Evolutionary conservation across 2,329 filamentous ascomycete genomes (phyloP).

Genomic region (Furcasterigmium furcatum): DNA sequence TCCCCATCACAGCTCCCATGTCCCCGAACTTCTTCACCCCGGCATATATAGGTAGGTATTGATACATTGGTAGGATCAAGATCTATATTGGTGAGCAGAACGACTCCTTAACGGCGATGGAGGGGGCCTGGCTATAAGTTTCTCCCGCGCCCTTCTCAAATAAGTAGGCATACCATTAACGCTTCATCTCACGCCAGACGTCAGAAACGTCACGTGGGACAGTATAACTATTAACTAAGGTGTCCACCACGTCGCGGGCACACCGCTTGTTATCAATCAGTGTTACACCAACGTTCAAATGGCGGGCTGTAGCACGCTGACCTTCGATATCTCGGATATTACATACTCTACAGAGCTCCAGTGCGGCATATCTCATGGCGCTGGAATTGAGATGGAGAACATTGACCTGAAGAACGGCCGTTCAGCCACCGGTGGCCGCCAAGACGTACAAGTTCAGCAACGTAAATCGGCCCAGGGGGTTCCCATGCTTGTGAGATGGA

Average conservation of each 20-base stretch:
- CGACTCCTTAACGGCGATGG: neutral
- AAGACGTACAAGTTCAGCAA: constrained; percentile 5
- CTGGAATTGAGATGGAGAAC: neutral
- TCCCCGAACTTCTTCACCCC: too few relatives aligned
- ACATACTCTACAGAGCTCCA: constrained; percentile 1
- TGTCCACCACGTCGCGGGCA: constrained; percentile 2
- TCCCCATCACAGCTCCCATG: too few relatives aligned
- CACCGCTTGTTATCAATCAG: constrained; percentile 3
- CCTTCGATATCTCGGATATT: constrained; percentile 4
- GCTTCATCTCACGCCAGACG: constrained; percentile 16
- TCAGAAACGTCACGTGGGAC: neutral
- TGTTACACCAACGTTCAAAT: constrained; percentile 1
- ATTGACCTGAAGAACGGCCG: constrained; percentile 1
- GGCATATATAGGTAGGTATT: too few relatives aligned
- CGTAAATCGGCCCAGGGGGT: constrained; percentile 2
- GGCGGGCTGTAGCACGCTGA: constrained; percentile 1
- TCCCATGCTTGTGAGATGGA: neutral
- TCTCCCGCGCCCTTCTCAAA: neutral
- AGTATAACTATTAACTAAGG: too few relatives aligned
- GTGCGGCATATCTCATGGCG: constrained; percentile 5
- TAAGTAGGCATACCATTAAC: neutral
- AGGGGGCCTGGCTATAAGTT: neutral
- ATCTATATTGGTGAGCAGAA: neutral
- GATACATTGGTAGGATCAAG: neutral
- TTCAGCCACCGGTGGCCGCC: constrained; percentile 1